These are phyloP conservation scores for Mikania micrantha DNA, from an alignment of 129 eudicot genomes.

Conservation along the genomic window DNA sequence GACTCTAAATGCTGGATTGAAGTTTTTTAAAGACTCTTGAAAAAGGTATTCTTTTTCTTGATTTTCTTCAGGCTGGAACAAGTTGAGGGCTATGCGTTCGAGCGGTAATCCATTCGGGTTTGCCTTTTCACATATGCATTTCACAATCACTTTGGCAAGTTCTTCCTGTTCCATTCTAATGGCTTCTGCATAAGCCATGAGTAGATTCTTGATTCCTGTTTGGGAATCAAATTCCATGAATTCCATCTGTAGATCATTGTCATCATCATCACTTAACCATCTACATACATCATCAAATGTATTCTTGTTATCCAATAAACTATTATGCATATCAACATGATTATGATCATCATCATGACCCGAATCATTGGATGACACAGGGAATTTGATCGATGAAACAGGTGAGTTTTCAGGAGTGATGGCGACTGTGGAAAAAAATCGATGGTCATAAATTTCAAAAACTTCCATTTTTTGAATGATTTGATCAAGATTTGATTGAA, in stretches of 20 bases:
- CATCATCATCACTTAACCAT: slow-evolving; percentile 26
- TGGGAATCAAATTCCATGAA: slow-evolving; percentile 32
- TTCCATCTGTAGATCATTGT: not conserved
- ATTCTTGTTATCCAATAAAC: not conserved
- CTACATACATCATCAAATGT: slow-evolving; percentile 22
- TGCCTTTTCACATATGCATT: slow-evolving; percentile 27
- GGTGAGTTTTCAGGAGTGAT: slow-evolving; percentile 26
- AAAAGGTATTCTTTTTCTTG: slow-evolving; percentile 33
- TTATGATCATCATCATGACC: slow-evolving; percentile 17
- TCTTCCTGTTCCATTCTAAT: slow-evolving; percentile 29
- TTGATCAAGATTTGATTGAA: slow-evolving; percentile 26
- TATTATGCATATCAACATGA: slow-evolving; percentile 8
- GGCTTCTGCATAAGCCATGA: slow-evolving; percentile 54
- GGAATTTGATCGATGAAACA: slow-evolving; percentile 27
- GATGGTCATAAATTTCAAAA: slow-evolving; percentile 4
- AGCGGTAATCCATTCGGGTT: slow-evolving; percentile 35
- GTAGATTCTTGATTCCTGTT: slow-evolving; percentile 31
- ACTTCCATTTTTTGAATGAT: slow-evolving; percentile 6
- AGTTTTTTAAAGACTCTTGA: slow-evolving; percentile 41
- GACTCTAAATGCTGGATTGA: slow-evolving; percentile 36
- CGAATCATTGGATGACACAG: slow-evolving; percentile 14
- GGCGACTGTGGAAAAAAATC: slow-evolving; percentile 26
- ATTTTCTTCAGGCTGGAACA: slow-evolving; percentile 30
- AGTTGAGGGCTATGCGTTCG: slow-evolving; percentile 39
- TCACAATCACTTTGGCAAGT: slow-evolving; percentile 37